phyloP scores from a whole-genome alignment of 495 filamentous ascomycete species.

The Aspergillus affinis region DNA sequence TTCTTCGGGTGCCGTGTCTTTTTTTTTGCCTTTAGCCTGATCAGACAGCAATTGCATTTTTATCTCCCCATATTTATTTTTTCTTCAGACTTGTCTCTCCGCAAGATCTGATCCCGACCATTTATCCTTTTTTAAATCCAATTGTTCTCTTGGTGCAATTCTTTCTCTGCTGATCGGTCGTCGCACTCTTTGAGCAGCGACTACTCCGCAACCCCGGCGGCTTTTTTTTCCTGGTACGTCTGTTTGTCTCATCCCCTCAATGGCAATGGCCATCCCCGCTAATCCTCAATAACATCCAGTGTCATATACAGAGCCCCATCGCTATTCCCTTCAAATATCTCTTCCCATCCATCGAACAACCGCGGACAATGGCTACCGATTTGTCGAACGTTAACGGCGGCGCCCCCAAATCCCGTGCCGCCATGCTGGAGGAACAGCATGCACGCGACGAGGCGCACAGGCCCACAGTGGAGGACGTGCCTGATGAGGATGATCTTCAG shows the following conservation, averaged over 20 bases:
- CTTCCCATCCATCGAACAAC: constrained; percentile 8
- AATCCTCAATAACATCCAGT: background rate
- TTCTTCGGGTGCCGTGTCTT: constrained; percentile 20
- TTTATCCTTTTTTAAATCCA: background rate
- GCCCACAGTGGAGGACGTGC: constrained; percentile 72
- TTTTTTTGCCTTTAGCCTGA: constrained; percentile 18
- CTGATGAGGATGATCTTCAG: constrained; percentile 73
- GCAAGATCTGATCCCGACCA: background rate
- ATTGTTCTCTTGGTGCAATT: background rate
- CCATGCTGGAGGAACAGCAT: constrained; percentile 78
- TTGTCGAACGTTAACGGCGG: constrained; percentile 38
- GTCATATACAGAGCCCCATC: background rate
- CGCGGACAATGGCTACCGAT: constrained; percentile 49
- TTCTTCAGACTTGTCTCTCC: constrained; percentile 8
- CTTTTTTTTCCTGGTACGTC: constrained; percentile 4
- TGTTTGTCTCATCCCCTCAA: background rate
- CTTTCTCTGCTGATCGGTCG: background rate
- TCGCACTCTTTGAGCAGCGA: background rate
- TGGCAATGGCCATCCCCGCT: background rate
- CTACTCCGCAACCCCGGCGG: background rate
- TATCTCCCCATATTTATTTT: constrained; percentile 19
- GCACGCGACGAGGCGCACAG: constrained; percentile 62
- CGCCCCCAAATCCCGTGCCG: constrained; percentile 56
- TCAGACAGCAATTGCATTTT: constrained; percentile 21
- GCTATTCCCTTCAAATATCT: background rate